Base-by-base conservation (phyloP, 169 alveolate species). In the Ichthyophthirius multifiliis region DNA sequence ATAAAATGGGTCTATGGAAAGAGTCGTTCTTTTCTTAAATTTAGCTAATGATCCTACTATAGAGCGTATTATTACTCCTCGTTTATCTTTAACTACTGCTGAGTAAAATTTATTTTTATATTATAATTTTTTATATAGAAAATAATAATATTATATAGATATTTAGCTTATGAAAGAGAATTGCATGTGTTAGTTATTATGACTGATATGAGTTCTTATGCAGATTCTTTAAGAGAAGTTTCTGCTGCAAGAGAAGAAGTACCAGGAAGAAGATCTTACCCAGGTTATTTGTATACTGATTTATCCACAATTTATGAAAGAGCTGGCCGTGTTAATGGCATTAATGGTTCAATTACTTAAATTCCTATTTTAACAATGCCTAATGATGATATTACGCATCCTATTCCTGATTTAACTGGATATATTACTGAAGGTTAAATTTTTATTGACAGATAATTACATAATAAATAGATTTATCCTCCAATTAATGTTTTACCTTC, bases 211-310 rank as follows among this genome's bases (percentile, higher is more conserved):
- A 91, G 99, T 23, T 97, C 99, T 10, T 99, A 99, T 80, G 99
- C 99, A 20, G 99, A 99, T 86, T 99, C 99, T 35, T 96, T 99
- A 65, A 96, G 99, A 85, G 99, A 98, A 92, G 99, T 99, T 65
- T 98, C 99, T 4, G 99, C 99, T 10, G 99, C 99, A n/a, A 96
- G 99, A 88, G 99, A 99, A 88, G 99, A 99, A 94, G 99, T 99
- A 62, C 99, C 99, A 43, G 99, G 99, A 12, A 96, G 99, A 83
- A 92, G 99, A 83, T 99, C 99, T 27, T 99, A 98, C 87, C 99
- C 99, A 7, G 99, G 99, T 73, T 99, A 99, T 95, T 97, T 99
- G 99, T 98, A 98, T 86, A 98, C 99, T 55, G 99, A 99, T 93
- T 93, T 99, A 63, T 97, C 99, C 6, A 97, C 99, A 18, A 98